Conservation (phyloP, 164 flowering plant genomes). For the Vitis cinerea region DNA sequence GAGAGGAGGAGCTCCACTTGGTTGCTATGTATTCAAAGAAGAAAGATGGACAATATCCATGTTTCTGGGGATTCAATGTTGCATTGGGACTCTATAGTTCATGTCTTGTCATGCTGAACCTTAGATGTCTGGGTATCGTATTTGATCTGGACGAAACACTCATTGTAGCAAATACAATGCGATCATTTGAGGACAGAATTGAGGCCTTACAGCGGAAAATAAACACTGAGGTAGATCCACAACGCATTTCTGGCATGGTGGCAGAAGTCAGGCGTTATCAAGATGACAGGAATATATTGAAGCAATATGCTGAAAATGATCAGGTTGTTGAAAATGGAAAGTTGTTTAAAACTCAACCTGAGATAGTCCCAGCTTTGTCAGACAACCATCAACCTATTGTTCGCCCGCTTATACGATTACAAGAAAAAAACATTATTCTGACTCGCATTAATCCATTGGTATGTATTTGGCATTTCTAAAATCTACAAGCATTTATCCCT, state of each 20-base stretch:
- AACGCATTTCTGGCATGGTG: slow-evolving; percentile 74
- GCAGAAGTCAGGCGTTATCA: slow-evolving; percentile 92
- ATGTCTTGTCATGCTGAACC: slow-evolving; percentile 91
- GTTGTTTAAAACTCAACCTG: slow-evolving; percentile 69
- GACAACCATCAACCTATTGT: slow-evolving; percentile 75
- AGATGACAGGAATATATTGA: slow-evolving; percentile 79
- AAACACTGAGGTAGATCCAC: slow-evolving; percentile 72
- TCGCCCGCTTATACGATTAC: slow-evolving; percentile 88
- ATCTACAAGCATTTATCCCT: background rate
- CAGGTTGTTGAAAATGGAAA: slow-evolving; percentile 90
- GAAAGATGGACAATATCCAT: slow-evolving; percentile 44
- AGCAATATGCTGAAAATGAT: slow-evolving; percentile 91
- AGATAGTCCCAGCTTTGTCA: slow-evolving; percentile 87
- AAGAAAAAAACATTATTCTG: slow-evolving; percentile 82
- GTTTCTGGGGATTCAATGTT: slow-evolving; percentile 95
- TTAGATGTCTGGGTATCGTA: slow-evolving; percentile 97
- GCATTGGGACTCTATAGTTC: slow-evolving; percentile 68
- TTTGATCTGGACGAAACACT: slow-evolving; percentile 99
- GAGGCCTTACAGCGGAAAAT: slow-evolving; percentile 86
- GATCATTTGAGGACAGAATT: slow-evolving; percentile 98
- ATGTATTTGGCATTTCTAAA: slow-evolving; percentile 15
- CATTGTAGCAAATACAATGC: slow-evolving; percentile 96
- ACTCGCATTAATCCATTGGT: slow-evolving; percentile 98
- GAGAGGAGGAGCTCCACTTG: slow-evolving; percentile 88
- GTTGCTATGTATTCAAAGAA: slow-evolving; percentile 87